Percentiles rank a stretch among this genome's conserved stretches.
Evolutionary conservation across 371 early-diverging fungal genomes (phyloP).

Genomic region (Apophysomyces sp.): DNA sequence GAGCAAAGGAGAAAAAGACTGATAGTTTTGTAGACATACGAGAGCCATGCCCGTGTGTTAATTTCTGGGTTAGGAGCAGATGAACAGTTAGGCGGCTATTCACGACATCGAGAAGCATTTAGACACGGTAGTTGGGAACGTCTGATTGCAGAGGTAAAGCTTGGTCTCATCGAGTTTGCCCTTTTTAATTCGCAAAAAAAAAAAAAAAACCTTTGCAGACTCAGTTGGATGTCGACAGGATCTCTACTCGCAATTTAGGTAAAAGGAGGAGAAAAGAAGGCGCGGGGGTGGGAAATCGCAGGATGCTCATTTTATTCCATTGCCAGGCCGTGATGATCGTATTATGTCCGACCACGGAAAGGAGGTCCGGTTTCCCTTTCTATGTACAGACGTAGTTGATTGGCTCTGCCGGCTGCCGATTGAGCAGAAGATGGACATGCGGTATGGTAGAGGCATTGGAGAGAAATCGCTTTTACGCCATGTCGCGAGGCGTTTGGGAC

Average conservation of each 20-base stretch:
- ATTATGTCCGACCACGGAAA: slow-evolving; percentile 87
- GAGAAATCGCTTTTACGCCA: slow-evolving; percentile 89
- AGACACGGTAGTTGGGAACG: slow-evolving; percentile 62
- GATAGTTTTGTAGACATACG: slow-evolving; percentile 34
- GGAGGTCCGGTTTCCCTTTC: slow-evolving; percentile 90
- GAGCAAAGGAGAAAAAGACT: not conserved
- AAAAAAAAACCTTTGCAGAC: slow-evolving; percentile 59
- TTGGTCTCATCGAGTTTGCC: too few species aligned
- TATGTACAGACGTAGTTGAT: slow-evolving; percentile 71
- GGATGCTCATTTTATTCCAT: not conserved
- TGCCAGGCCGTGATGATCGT: slow-evolving; percentile 88
- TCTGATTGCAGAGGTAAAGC: slow-evolving; percentile 63
- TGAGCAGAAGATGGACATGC: slow-evolving; percentile 78
- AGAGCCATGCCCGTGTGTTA: slow-evolving; percentile 73
- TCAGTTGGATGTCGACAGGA: slow-evolving; percentile 83
- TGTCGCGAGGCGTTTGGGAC: slow-evolving; percentile 60
- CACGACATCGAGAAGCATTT: slow-evolving; percentile 81
- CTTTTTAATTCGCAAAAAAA: not conserved
- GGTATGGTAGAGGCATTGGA: slow-evolving; percentile 81
- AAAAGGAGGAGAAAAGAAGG: slow-evolving; percentile 1
- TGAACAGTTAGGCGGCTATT: slow-evolving; percentile 93
- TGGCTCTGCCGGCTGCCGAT: slow-evolving; percentile 73
- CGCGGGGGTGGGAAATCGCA: too few species aligned
- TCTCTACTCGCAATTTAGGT: slow-evolving; percentile 84
- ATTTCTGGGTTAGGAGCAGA: slow-evolving; percentile 96